phyloP scores from a whole-genome alignment of 305 asterid species.

The Fraxinus baroniana region DNA sequence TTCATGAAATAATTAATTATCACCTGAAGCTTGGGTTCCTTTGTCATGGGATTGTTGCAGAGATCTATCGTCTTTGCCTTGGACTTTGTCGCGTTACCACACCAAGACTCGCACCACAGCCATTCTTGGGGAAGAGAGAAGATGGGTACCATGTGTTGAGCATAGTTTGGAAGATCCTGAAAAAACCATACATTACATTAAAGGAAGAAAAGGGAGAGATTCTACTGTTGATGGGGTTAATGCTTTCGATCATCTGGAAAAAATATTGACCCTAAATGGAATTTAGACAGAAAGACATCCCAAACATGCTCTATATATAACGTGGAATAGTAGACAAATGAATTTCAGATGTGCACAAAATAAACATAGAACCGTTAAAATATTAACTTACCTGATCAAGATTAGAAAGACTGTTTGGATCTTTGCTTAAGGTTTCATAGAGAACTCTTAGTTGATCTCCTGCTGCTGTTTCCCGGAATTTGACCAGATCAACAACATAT shows the following conservation, averaged over 20 bases:
- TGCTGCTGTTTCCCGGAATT: conserved; percentile 96
- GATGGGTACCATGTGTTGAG: conserved; percentile 94
- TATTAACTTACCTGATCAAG: conserved; percentile 80
- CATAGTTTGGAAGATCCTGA: conserved; percentile 98
- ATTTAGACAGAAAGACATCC: neutral
- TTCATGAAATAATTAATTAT: neutral
- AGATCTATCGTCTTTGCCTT: conserved; percentile 94
- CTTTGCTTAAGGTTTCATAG: conserved; percentile 96
- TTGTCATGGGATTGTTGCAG: conserved; percentile 99
- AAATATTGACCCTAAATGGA: neutral
- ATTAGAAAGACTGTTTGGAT: conserved; percentile 97
- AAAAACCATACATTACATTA: conserved; percentile 14
- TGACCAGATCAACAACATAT: conserved; percentile 85
- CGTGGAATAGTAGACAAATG: neutral
- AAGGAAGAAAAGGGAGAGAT: neutral
- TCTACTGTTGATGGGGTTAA: neutral
- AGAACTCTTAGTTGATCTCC: conserved; percentile 92
- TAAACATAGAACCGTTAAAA: neutral
- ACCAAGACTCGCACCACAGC: conserved; percentile 99
- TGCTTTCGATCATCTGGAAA: neutral
- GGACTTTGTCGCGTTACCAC: conserved; percentile 85
- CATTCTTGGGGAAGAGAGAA: conserved; percentile 98
- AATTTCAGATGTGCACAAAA: conserved; percentile 5
- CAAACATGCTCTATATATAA: neutral
- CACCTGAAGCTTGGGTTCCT: conserved; percentile 99